Base-by-base conservation (phyloP, 805 yeast genomes). In the Priceomyces carsonii region DNA sequence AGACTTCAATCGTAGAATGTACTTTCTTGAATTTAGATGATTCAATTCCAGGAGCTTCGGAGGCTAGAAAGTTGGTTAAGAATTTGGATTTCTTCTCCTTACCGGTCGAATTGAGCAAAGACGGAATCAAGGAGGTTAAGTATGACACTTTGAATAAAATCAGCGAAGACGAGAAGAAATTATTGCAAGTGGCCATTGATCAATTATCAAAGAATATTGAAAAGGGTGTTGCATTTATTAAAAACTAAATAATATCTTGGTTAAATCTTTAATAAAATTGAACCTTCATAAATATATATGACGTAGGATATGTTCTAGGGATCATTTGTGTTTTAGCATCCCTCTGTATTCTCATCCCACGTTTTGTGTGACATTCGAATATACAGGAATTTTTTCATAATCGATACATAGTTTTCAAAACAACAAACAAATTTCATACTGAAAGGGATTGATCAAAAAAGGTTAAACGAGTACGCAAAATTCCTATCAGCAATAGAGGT, bases 71-170 rank as follows among this genome's bases (percentile, higher is more conserved):
- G 45, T 59, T 66, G 55, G 71, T 68, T 36, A 50, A 53, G 30
- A 57, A 50, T 39, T 63, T 67, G 41, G 77, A 63, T 21, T 83
- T 65, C 58, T 76, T 84, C 57, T 75, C 91, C 1, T 66, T 80
- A 45, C 90, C 90, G 24, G 76, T 81, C 41, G 63, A 55, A 36
- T 68, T 82, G 42, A 71, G 75, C 36, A 57, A 60, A 39, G 57
- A 66, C 27, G 90, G 90, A 48, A 71, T 80, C 38, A 68, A 65
- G 31, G 71, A 69, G 43, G 75, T 84, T 36, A 72, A 82, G 49
- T 71, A 66, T 46, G 67, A 70, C 18, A 63, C 80, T 36, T 67
- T 84, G 48, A 61, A 67, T 40, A 57, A 70, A 42, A 55, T 77
- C 49, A 65, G 69, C 47, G 66, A 57, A 18, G 66, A 66, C 33